These are phyloP conservation scores for Heritiera littoralis DNA, from an alignment of 345 rosid species.

Conservation along the genomic window DNA sequence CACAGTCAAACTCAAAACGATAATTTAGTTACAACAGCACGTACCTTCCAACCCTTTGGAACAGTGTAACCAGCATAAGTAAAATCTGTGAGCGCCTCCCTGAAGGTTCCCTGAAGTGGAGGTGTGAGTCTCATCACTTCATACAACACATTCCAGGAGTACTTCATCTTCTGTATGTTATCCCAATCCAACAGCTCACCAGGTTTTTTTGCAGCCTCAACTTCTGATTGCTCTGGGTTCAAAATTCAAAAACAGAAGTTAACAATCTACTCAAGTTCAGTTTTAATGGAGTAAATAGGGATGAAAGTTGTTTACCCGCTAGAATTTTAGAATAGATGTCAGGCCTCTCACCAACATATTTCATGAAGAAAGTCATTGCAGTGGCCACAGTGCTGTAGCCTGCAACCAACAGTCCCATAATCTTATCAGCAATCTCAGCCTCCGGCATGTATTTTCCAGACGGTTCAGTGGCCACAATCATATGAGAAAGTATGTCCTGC, in stretches of 20 bases:
- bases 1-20: neutral
- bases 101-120: slow-evolving; percentile 53
- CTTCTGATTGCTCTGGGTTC: slow-evolving; percentile 43
- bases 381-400: slow-evolving; percentile 61
- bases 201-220: slow-evolving; percentile 24
- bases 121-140: slow-evolving; percentile 60
- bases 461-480: slow-evolving; percentile 32
- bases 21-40: no score
- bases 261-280: neutral
- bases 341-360: slow-evolving; percentile 54
- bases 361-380: slow-evolving; percentile 60
- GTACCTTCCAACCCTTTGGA: slow-evolving; percentile 48
- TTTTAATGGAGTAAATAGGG: neutral
- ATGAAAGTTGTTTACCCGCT: slow-evolving; percentile 26
- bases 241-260: neutral
- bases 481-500: slow-evolving; percentile 39
- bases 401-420: slow-evolving; percentile 57
- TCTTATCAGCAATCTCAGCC: slow-evolving; percentile 52
- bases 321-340: slow-evolving; percentile 42
- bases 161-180: slow-evolving; percentile 55
- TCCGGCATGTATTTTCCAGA: slow-evolving; percentile 45
- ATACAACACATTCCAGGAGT: slow-evolving; percentile 45
- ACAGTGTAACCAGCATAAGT: slow-evolving; percentile 50
- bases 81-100: slow-evolving; percentile 47
- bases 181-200: slow-evolving; percentile 49